These are phyloP conservation scores for Gentiana macrophylla DNA, from an alignment of 257 asterid genomes.

Conservation along the genomic window DNA sequence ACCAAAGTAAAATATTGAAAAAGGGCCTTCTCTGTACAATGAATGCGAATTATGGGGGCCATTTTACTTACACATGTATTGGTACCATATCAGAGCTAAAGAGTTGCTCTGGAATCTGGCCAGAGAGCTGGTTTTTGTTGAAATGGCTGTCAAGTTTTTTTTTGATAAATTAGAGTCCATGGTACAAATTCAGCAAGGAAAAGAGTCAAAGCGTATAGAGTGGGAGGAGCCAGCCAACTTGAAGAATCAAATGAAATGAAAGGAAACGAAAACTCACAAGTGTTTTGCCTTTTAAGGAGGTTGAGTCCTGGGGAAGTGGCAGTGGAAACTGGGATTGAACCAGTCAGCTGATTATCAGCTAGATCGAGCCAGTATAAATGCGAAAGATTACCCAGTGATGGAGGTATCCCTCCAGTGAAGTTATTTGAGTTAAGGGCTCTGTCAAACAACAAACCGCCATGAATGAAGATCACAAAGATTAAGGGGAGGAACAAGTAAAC, in stretches of 20 bases:
- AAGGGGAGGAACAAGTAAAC: background rate
- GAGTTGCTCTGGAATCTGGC: slow-evolving; percentile 52
- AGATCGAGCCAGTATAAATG: slow-evolving; percentile 76
- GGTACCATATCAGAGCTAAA: slow-evolving; percentile 58
- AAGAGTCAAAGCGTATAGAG: background rate
- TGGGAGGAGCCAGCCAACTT: background rate
- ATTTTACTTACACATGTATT: slow-evolving; percentile 52
- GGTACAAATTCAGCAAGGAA: slow-evolving; percentile 11
- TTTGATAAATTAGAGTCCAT: too few relatives aligned
- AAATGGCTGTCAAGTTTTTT: slow-evolving; percentile 45
- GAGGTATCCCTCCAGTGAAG: slow-evolving; percentile 67
- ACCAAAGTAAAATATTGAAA: background rate
- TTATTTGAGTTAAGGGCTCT: slow-evolving; percentile 76
- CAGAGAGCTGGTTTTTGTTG: slow-evolving; percentile 60
- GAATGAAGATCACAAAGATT: too few relatives aligned
- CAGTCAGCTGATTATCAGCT: slow-evolving; percentile 60
- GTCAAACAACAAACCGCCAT: slow-evolving; percentile 5
- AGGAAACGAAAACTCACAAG: slow-evolving; percentile 38
- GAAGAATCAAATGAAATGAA: background rate
- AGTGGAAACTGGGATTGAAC: slow-evolving; percentile 64
- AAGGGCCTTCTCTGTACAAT: background rate
- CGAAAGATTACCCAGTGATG: slow-evolving; percentile 63
- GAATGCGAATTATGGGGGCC: background rate
- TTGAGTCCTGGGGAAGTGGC: slow-evolving; percentile 52
- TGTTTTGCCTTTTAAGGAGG: slow-evolving; percentile 69